Evolutionary conservation across 2,329 filamentous ascomycete genomes (phyloP).

Genomic region (Aureobasidium subglaciale): DNA sequence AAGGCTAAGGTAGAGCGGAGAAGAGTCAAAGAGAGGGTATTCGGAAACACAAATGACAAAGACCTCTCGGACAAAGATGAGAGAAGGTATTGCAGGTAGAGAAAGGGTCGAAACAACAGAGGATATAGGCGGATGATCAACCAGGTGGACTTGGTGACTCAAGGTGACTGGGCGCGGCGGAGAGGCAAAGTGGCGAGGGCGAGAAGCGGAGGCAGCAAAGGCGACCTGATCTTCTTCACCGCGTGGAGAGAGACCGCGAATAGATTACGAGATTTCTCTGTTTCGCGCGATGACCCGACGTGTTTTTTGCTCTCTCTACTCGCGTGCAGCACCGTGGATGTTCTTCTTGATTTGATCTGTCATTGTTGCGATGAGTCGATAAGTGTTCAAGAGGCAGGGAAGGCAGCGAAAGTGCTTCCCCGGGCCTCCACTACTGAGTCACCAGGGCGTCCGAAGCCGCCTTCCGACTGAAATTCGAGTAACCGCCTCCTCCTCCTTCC

Average conservation of each 20-base stretch:
- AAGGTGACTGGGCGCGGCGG: background rate
- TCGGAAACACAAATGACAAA: conserved; percentile 2
- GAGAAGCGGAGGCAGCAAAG: background rate
- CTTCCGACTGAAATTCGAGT: background rate
- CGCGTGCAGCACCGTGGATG: background rate
- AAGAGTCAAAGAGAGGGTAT: background rate
- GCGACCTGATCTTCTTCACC: background rate
- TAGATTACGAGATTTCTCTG: background rate
- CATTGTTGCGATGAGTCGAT: background rate
- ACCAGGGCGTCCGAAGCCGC: background rate
- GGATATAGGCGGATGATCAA: conserved; percentile 4
- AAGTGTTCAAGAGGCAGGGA: background rate
- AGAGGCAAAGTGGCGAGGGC: background rate
- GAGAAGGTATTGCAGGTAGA: background rate
- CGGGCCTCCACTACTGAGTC: no score
- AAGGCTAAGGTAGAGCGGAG: background rate
- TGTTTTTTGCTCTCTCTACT: background rate
- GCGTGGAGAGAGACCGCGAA: background rate
- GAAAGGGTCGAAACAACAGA: background rate
- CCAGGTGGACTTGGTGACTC: background rate
- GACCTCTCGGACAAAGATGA: background rate
- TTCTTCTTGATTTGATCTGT: background rate
- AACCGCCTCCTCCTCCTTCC: background rate
- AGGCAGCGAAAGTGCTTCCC: background rate
- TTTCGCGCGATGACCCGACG: background rate